Percentiles rank a stretch among this genome's conserved stretches.
Evolutionary conservation across 306 rosid species (phyloP).

Genomic region (Herpetospermum pedunculosum): DNA sequence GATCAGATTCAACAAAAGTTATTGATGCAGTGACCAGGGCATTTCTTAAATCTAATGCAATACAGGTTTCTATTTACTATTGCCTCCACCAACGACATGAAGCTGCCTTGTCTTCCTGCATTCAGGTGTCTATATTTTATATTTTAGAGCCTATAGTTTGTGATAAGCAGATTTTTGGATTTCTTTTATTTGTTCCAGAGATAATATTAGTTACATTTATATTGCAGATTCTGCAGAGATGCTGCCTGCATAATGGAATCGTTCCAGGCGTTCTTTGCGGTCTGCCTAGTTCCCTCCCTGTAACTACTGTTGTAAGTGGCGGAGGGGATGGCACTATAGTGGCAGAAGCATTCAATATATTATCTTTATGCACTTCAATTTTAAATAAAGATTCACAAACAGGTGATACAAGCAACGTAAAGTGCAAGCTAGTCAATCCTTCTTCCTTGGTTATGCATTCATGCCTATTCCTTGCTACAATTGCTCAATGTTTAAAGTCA

Average conservation of each 20-base stretch:
- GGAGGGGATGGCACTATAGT: conserved; percentile 86
- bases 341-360: conserved; percentile 63
- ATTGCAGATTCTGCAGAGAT: conserved; percentile 69
- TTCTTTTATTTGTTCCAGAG: neutral
- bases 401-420: conserved; percentile 38
- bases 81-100: conserved; percentile 80
- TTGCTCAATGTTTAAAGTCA: conserved; percentile 76
- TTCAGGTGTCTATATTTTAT: conserved; percentile 53
- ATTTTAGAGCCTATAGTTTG: neutral
- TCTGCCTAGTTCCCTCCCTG: conserved; percentile 79
- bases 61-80: conserved; percentile 72
- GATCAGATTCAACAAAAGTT: conserved; percentile 48
- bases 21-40: conserved; percentile 65
- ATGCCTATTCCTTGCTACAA: conserved; percentile 63
- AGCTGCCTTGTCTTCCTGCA: conserved; percentile 54
- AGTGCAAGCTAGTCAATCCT: conserved; percentile 51
- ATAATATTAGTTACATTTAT: conserved; percentile 8
- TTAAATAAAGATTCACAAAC: conserved; percentile 45
- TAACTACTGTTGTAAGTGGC: conserved; percentile 85
- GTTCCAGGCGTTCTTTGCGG: conserved; percentile 85
- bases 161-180: neutral
- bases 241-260: conserved; percentile 56
- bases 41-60: conserved; percentile 62
- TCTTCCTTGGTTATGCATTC: conserved; percentile 47
- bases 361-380: conserved; percentile 51